Evolutionary conservation across 108 stramenopile genomes (phyloP).

Genomic region (Mediolabrus comicus): DNA sequence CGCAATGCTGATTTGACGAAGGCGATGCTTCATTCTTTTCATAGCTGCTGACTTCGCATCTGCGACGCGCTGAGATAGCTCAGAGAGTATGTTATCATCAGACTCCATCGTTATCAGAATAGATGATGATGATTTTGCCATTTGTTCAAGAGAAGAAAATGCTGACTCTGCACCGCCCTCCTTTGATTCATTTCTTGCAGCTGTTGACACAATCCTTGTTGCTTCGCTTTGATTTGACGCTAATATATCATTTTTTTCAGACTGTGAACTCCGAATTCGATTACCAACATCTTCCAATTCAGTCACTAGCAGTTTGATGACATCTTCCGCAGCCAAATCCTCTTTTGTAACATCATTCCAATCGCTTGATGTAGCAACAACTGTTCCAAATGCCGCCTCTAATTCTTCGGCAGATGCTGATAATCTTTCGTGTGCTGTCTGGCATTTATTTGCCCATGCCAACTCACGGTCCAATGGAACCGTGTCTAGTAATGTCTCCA

Average conservation of each 20-base stretch:
- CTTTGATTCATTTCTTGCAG: conserved; percentile 39
- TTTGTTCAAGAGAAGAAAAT: conserved; percentile 66
- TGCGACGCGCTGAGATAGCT: conserved; percentile 67
- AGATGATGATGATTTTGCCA: conserved; percentile 62
- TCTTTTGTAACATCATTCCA: conserved; percentile 61
- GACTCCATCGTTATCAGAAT: conserved; percentile 68
- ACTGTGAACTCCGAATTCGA: conserved; percentile 59
- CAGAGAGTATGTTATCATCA: conserved; percentile 58
- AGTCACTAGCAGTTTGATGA: conserved; percentile 50
- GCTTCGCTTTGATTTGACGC: conserved; percentile 69
- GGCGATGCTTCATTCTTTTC: conserved; percentile 77
- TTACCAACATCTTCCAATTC: conserved; percentile 60
- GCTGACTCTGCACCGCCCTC: conserved; percentile 52
- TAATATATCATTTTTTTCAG: conserved; percentile 55
- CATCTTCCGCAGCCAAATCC: conserved; percentile 66
- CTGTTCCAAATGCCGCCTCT: conserved; percentile 52
- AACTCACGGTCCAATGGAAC: conserved; percentile 85
- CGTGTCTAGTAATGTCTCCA: conserved; percentile 79
- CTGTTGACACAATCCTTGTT: conserved; percentile 62
- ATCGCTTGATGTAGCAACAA: conserved; percentile 55
- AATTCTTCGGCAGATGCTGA: conserved; percentile 57
- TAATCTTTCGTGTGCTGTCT: conserved; percentile 68
- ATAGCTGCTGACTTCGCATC: conserved; percentile 72
- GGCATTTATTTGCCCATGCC: conserved; percentile 75
- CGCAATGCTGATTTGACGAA: conserved; percentile 75